phyloP scores from a whole-genome alignment of 805 yeast genomes.

The Yarrowia sp. region DNA sequence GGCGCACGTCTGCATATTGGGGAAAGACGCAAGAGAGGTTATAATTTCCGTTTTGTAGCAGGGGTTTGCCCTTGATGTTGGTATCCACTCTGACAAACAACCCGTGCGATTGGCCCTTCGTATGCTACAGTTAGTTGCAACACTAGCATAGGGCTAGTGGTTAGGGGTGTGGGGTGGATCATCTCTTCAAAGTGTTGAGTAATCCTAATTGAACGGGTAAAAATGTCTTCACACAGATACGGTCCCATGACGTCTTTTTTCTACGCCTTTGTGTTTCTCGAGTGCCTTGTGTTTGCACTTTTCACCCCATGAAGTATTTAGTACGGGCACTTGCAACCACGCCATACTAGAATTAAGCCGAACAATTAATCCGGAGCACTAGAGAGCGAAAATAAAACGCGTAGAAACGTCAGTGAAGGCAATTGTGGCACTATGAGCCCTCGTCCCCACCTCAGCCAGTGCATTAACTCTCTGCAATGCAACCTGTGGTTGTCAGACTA shows the following conservation, averaged over 20 bases:
- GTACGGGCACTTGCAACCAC: no score
- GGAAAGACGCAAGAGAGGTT: conserved; percentile 4
- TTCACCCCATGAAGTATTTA: no score
- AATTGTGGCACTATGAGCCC: no score
- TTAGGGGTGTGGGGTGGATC: conserved; percentile 16
- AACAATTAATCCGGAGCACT: no score
- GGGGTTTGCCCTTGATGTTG: not conserved
- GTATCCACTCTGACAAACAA: not conserved
- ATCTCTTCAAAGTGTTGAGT: conserved; percentile 3
- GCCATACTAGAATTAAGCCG: no score
- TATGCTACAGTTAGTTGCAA: not conserved
- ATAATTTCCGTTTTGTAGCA: not conserved
- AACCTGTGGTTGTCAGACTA: conserved; percentile 16
- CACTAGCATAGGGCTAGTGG: not conserved
- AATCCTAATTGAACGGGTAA: no score
- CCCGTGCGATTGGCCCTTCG: not conserved
- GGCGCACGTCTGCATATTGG: not conserved
- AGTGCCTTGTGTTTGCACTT: not conserved
- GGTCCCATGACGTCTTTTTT: conserved; percentile 9
- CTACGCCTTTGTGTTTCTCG: not conserved
- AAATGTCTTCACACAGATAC: no score
- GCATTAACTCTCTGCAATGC: conserved; percentile 22
- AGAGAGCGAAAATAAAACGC: not conserved
- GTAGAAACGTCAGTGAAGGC: no score
- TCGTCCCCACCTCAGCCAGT: not conserved